Evolutionary conservation across 2,329 filamentous ascomycete genomes (phyloP).

Genomic region (Hymenoscyphus fraxineus): DNA sequence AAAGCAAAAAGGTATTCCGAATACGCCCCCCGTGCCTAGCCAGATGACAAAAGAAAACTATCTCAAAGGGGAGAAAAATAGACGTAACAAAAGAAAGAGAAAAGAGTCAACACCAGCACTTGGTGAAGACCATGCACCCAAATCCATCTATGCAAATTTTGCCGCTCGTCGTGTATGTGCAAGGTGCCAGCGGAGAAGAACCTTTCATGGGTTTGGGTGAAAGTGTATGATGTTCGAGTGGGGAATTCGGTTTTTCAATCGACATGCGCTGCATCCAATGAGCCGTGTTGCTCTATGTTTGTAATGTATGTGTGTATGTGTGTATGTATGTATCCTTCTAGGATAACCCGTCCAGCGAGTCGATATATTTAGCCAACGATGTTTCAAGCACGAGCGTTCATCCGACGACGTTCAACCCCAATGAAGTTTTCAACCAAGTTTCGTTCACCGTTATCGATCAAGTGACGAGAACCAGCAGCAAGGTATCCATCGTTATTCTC

Average conservation of each 20-base stretch:
- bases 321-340: neutral
- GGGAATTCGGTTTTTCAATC: neutral
- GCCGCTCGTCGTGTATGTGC: neutral
- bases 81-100: neutral
- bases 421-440: slow-evolving; percentile 12
- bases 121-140: slow-evolving; percentile 8
- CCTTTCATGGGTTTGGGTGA: neutral
- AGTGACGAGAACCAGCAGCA: slow-evolving; percentile 18
- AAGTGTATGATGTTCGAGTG: neutral
- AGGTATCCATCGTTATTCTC: slow-evolving; percentile 36
- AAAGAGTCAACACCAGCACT: slow-evolving; percentile 14
- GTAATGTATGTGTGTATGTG: neutral
- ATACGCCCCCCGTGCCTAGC: neutral
- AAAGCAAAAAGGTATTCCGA: slow-evolving; percentile 3
- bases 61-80: neutral
- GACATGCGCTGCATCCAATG: slow-evolving; percentile 1
- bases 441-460: slow-evolving; percentile 10
- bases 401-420: slow-evolving; percentile 6
- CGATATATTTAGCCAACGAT: neutral
- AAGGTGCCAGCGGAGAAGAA: neutral
- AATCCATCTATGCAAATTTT: slow-evolving; percentile 6
- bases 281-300: neutral
- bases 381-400: neutral
- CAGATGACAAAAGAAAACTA: neutral
- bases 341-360: neutral